Conservation (phyloP, 495 filamentous ascomycete species). For the Trichoderma virens region DNA sequence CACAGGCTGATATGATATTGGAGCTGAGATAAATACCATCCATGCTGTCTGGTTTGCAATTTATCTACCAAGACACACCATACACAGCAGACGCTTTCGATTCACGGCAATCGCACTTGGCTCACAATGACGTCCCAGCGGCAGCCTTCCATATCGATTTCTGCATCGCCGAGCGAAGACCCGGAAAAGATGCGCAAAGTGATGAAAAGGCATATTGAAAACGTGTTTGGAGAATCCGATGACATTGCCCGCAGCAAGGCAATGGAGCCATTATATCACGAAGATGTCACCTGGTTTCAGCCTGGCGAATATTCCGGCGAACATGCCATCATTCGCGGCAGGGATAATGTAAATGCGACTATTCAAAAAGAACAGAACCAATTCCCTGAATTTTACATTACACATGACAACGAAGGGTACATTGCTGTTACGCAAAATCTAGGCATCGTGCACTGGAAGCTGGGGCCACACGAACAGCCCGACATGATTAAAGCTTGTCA, state of each 20-base stretch:
- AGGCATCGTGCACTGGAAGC: neutral
- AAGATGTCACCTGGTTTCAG: neutral
- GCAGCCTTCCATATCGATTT: neutral
- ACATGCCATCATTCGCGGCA: neutral
- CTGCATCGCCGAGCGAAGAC: neutral
- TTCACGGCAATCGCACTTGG: neutral
- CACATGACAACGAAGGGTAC: neutral
- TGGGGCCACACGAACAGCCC: neutral
- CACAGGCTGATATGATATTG: too few relatives aligned
- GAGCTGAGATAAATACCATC: too few relatives aligned
- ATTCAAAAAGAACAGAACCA: neutral
- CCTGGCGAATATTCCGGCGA: neutral
- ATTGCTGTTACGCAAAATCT: neutral
- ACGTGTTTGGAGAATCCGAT: neutral
- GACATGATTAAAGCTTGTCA: constrained; percentile 2
- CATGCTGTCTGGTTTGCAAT: too few relatives aligned
- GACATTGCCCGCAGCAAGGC: neutral
- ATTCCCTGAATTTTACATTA: neutral
- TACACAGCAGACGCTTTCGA: neutral
- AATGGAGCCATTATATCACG: neutral
- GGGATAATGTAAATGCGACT: neutral
- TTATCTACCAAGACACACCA: too few relatives aligned
- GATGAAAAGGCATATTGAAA: neutral
- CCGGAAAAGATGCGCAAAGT: neutral
- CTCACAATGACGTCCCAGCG: neutral